Percentiles rank a stretch among this genome's conserved stretches.
phyloP scores from a whole-genome alignment of 1,284 basidiomycete species.

The Moesziomyces sp. region DNA sequence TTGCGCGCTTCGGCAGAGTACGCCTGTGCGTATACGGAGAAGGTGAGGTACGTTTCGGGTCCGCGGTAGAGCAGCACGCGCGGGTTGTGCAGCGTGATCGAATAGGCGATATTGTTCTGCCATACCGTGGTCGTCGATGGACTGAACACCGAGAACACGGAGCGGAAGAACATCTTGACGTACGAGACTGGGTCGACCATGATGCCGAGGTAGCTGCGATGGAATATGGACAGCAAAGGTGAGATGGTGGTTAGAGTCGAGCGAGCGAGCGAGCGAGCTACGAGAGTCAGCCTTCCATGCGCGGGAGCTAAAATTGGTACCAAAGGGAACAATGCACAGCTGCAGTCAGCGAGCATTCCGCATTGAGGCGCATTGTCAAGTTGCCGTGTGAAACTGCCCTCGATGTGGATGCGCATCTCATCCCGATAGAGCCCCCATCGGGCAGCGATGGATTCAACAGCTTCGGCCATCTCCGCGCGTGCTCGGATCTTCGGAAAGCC shows the following conservation, averaged over 20 bases:
- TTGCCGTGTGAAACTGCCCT: no score
- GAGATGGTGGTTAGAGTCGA: no score
- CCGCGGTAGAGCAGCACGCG: slow-evolving; percentile 55
- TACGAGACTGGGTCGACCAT: slow-evolving; percentile 46
- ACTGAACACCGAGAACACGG: slow-evolving; percentile 42
- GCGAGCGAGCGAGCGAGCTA: no score
- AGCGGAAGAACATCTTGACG: slow-evolving; percentile 42
- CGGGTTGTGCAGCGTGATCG: slow-evolving; percentile 49
- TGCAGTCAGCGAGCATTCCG: no score
- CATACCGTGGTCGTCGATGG: slow-evolving; percentile 42
- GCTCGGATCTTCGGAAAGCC: slow-evolving; percentile 34
- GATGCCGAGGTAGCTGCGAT: no score
- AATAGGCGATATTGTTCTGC: slow-evolving; percentile 48
- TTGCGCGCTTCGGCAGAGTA: slow-evolving; percentile 41
- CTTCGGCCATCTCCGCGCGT: slow-evolving; percentile 38
- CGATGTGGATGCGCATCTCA: slow-evolving; percentile 12
- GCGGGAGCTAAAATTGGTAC: not conserved
- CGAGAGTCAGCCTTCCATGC: no score
- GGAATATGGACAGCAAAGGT: no score
- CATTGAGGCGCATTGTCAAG: no score
- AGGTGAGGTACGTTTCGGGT: slow-evolving; percentile 52
- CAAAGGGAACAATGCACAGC: not conserved
- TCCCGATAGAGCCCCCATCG: no score
- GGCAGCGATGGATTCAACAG: not conserved
- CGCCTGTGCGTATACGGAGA: slow-evolving; percentile 46